These are phyloP conservation scores for Pythium brassicae DNA, from an alignment of 352 stramenopile species.

Conservation along the genomic window DNA sequence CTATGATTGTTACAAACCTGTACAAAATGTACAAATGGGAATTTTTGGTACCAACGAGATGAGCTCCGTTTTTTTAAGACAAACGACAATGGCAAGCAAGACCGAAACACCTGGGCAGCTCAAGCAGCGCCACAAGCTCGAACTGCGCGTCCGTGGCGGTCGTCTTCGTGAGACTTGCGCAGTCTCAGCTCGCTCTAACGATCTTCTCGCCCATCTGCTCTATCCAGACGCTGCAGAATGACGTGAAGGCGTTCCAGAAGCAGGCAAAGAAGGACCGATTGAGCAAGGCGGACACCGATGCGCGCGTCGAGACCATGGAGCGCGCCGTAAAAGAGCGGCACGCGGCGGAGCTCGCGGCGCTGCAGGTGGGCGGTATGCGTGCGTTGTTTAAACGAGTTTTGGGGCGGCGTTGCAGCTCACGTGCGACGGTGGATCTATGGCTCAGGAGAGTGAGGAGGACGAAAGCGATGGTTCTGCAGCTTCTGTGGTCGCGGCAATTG, in stretches of 20 bases:
- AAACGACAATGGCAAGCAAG: slow-evolving; percentile 56
- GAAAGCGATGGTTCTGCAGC: neutral
- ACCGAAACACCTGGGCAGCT: slow-evolving; percentile 71
- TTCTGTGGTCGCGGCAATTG: neutral
- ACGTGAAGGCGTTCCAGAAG: slow-evolving; percentile 80
- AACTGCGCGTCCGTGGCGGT: slow-evolving; percentile 51
- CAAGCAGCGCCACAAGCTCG: slow-evolving; percentile 87
- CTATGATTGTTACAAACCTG: too few species aligned
- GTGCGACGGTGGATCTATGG: neutral
- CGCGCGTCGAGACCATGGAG: slow-evolving; percentile 55
- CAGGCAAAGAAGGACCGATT: slow-evolving; percentile 82
- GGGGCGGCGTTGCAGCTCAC: neutral
- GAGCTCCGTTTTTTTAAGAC: too few species aligned
- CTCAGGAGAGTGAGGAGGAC: slow-evolving; percentile 9
- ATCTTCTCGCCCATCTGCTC: neutral
- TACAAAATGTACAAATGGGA: too few species aligned
- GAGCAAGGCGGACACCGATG: slow-evolving; percentile 71
- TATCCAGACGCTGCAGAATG: slow-evolving; percentile 63
- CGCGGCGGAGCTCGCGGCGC: slow-evolving; percentile 34
- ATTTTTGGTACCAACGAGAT: too few species aligned
- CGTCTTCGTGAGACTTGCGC: too few species aligned
- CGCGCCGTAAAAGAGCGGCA: slow-evolving; percentile 50
- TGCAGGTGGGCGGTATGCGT: slow-evolving; percentile 19
- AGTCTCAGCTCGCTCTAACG: neutral
- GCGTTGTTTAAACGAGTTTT: too few species aligned